Conservation (phyloP, 306 rosid species). For the Rosa rugosa region DNA sequence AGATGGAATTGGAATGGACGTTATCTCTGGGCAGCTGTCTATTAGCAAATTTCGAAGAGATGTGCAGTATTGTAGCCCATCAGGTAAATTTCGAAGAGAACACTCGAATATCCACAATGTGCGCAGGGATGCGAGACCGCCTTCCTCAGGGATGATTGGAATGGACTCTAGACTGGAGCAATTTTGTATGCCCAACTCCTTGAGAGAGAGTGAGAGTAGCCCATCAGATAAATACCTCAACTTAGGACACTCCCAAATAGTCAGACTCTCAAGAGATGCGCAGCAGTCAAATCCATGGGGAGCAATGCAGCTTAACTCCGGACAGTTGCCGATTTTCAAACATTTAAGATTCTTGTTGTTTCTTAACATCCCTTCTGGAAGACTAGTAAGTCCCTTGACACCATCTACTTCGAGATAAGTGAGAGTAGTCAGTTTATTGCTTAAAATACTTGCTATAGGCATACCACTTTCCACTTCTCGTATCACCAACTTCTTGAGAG, state of each 20-base stretch:
- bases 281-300: not conserved
- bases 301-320: not conserved
- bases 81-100: not conserved
- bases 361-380: not conserved
- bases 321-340: not conserved
- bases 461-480: not conserved
- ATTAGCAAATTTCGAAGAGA: not conserved
- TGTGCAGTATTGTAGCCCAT: not conserved
- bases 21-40: not conserved
- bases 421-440: not conserved
- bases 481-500: not conserved
- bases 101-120: rapidly evolving
- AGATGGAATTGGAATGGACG: not conserved
- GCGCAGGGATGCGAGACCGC: not conserved
- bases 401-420: rapidly evolving
- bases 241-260: rapidly evolving
- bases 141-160: not conserved
- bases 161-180: not conserved
- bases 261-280: not conserved
- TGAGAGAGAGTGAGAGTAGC: not conserved
- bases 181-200: rapidly evolving
- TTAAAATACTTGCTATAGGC: not conserved
- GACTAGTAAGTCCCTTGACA: not conserved
- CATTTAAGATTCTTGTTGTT: not conserved
- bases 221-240: not conserved